phyloP scores from a whole-genome alignment of 2,329 filamentous ascomycete species.

The Chrysoporthe puriensis region DNA sequence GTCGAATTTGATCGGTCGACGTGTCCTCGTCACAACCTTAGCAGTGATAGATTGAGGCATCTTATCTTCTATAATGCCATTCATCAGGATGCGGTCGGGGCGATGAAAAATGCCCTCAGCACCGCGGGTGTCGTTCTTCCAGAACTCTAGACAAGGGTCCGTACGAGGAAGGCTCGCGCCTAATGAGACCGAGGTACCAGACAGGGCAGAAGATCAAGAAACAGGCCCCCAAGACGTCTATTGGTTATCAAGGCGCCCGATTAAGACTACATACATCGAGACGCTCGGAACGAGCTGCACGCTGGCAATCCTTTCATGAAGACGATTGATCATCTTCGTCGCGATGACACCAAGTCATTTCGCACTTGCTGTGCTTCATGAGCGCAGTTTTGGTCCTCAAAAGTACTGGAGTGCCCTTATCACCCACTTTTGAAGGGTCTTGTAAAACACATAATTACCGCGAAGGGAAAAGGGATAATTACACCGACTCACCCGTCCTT shows the following conservation, averaged over 20 bases:
- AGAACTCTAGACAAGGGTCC: not conserved
- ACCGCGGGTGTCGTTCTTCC: not conserved
- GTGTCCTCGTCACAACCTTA: not conserved
- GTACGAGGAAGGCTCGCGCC: not conserved
- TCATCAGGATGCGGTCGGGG: not conserved
- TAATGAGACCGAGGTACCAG: not conserved
- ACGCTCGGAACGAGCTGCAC: not conserved
- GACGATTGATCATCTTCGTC: not conserved
- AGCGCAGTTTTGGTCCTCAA: not conserved
- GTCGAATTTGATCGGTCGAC: constrained; percentile 11
- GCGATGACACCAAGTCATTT: not conserved
- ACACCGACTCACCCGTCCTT: not conserved
- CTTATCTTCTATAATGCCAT: constrained; percentile 1
- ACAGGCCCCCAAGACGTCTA: no score
- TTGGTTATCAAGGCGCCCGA: not conserved
- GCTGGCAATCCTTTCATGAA: not conserved
- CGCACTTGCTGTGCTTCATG: not conserved
- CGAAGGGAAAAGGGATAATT: not conserved
- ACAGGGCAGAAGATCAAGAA: not conserved
- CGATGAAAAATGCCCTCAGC: not conserved
- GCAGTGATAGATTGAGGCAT: not conserved
- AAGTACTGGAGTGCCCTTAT: not conserved
- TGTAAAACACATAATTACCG: not conserved
- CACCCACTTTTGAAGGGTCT: not conserved
- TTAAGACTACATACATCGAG: not conserved